Evolutionary conservation across 495 filamentous ascomycete genomes (phyloP), one percentile per base, ranked within the genome.

Genomic region (Pyrenopolyporus hunteri): DNA sequence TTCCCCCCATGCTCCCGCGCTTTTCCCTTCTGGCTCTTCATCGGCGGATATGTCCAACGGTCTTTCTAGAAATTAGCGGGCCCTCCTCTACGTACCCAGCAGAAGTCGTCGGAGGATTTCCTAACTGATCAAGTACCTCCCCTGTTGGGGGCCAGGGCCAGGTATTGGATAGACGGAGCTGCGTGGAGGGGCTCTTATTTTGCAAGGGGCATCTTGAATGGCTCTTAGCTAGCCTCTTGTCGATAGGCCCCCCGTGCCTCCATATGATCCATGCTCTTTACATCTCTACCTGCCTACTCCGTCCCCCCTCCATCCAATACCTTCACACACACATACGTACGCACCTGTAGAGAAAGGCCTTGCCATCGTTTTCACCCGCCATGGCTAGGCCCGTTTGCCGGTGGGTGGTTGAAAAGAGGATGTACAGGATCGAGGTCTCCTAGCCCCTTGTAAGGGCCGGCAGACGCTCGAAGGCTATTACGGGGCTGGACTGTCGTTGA

Each of bases 11-110:
- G 63, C 46, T 43, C 45, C 45, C 62, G 71, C 70, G 65, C 73
- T 64, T 72, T 73, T 68, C 70, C 73, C 55, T 68, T 75, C 68
- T 74, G 50, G 65, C 67, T 62, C 57, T 64, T 73, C 66, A 56
- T 76, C 72, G 71, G 70, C 67, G 74, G 68, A 73, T 76, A 71
- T 74, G 58, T 68, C 76, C 74, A 78, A 76, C 75, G 78, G 73
- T 48, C 74, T 70, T 74, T 78, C 69, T 78, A 70, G 66, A 76
- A 78, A 76, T 73, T 70, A 76, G 76, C 71, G 73, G 75, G 71
- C 37, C 61, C 65, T 59, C 70, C 55, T 62, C 63, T 63, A 63
- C 67, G 55, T 56, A 61, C 59, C 65, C 56, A 58, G 49, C 54
- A 39, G 57, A 59, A 66, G 67, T 58, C 59, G 33, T 78, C 75